phyloP scores from a whole-genome alignment of 73 alveolate species.

The Paramecium biaurelia region DNA sequence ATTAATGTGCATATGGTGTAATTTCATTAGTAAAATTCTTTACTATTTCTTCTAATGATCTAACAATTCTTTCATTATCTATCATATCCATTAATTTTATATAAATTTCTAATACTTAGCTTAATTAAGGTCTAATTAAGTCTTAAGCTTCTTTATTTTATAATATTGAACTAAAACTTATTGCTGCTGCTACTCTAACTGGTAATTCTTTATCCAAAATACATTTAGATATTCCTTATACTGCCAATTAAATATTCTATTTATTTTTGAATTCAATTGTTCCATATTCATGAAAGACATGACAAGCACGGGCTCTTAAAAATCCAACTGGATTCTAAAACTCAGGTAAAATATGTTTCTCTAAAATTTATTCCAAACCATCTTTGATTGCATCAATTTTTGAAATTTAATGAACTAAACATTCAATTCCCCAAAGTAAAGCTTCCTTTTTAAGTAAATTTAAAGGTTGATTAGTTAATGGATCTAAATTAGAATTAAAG shows the following conservation, averaged over 20 bases:
- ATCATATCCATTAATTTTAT: constrained; percentile 79
- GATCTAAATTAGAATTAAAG: constrained; percentile 26
- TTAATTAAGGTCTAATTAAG: constrained; percentile 69
- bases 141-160: constrained; percentile 67
- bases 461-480: constrained; percentile 52
- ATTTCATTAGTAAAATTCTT: constrained; percentile 73
- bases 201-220: constrained; percentile 77
- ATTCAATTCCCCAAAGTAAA: constrained; percentile 54
- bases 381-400: constrained; percentile 31
- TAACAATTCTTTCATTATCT: constrained; percentile 83
- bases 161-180: constrained; percentile 68
- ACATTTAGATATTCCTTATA: constrained; percentile 61
- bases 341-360: constrained; percentile 76
- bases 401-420: neutral
- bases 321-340: constrained; percentile 70
- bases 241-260: constrained; percentile 52
- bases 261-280: constrained; percentile 63
- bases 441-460: constrained; percentile 51
- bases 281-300: constrained; percentile 83
- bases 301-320: constrained; percentile 80
- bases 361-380: constrained; percentile 47
- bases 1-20: constrained; percentile 82
- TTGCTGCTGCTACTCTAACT: constrained; percentile 81
- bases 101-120: constrained; percentile 70
- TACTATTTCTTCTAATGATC: constrained; percentile 88